These are phyloP conservation scores for Pelargonium exstipulatum DNA, from an alignment of 441 rosid genomes.

Conservation along the genomic window DNA sequence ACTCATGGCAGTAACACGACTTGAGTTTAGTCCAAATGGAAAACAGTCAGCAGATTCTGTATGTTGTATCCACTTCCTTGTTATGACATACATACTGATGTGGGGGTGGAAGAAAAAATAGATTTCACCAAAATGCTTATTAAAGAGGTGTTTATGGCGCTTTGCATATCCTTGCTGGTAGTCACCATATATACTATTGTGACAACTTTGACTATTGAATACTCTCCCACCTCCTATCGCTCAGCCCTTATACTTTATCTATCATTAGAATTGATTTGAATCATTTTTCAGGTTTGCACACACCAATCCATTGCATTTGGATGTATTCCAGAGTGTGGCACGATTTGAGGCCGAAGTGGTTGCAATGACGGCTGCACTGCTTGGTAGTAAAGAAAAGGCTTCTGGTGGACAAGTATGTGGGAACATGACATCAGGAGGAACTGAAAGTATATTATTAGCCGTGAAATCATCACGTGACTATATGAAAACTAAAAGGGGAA, in stretches of 20 bases:
- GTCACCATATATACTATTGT: neutral
- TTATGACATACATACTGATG: neutral
- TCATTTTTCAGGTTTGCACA: conserved; percentile 78
- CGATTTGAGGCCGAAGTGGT: conserved; percentile 92
- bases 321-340: conserved; percentile 78
- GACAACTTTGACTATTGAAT: conserved; percentile 7
- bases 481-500: conserved; percentile 82
- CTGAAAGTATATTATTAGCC: conserved; percentile 89
- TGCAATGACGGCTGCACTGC: conserved; percentile 85
- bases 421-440: conserved; percentile 98
- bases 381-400: conserved; percentile 61
- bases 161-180: no score
- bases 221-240: neutral
- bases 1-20: no score
- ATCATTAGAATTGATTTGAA: conserved; percentile 11
- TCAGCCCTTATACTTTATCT: neutral
- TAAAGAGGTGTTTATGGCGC: no score
- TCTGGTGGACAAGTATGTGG: conserved; percentile 90
- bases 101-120: no score
- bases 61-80: neutral
- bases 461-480: conserved; percentile 92
- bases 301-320: conserved; percentile 89
- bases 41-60: no score
- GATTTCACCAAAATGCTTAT: no score
- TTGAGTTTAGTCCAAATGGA: no score